phyloP scores from a whole-genome alignment of 225 moss, liverwort and hornwort genomes.

The Pseudoscleropodium purum region DNA sequence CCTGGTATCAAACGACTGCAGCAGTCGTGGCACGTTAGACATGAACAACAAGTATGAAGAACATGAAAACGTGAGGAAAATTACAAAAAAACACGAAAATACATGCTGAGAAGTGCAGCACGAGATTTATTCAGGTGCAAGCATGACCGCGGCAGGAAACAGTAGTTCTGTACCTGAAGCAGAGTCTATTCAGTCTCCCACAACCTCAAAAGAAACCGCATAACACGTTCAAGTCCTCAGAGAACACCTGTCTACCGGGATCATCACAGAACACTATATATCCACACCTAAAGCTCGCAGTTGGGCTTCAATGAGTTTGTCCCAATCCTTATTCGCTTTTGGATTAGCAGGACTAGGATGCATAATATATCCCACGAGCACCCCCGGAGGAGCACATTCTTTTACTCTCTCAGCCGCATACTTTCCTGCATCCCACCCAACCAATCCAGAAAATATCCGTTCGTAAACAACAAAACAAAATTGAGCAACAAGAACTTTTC shows the following conservation, averaged over 20 bases:
- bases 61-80: neutral
- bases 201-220: neutral
- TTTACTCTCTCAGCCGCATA: slow-evolving; percentile 37
- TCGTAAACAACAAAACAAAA: neutral
- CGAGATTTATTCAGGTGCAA: neutral
- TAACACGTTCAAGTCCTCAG: neutral
- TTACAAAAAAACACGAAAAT: neutral
- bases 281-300: slow-evolving; percentile 38
- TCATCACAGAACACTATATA: slow-evolving; percentile 1
- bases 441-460: neutral
- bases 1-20: neutral
- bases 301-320: slow-evolving; percentile 43
- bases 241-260: neutral
- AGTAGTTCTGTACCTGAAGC: neutral
- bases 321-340: slow-evolving; percentile 53
- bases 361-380: slow-evolving; percentile 35
- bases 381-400: slow-evolving; percentile 34
- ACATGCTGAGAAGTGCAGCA: neutral
- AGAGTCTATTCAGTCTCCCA: neutral
- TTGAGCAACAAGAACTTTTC: neutral
- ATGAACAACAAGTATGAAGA: neutral
- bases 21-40: neutral
- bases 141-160: neutral
- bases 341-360: slow-evolving; percentile 64
- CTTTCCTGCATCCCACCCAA: slow-evolving; percentile 33